Base-by-base conservation (phyloP, 1,284 basidiomycete species). In the Ganoderma leucocontextum region DNA sequence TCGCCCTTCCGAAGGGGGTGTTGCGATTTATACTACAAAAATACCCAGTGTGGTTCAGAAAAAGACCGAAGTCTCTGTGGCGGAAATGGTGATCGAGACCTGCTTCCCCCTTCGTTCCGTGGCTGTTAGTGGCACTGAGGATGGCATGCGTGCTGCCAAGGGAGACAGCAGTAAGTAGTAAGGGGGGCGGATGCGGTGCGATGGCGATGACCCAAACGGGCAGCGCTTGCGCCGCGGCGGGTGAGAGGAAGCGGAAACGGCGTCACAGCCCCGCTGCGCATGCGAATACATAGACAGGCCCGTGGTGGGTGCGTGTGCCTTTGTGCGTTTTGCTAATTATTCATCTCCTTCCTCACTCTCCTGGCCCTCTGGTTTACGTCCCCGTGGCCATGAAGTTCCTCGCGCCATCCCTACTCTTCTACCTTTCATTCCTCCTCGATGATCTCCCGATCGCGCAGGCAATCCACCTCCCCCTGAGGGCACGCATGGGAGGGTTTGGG, bases 371-470 rank as follows among this genome's bases (percentile, higher is more conserved):
- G 35, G 38, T n/a, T 36, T 39, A 36, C 57, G 33, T 62, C 35
- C 25, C 35, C n/a, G 60, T 49, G 41, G 61, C 62, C 66, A 78
- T 77, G 75, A 76, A 74, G 70, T 70, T 73, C 64, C 64, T 76
- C 60, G 70, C 75, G 7, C 65, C 76, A 33, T 71, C 76, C 2
- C 67, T 79, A 25, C 67, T 77, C 41, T 66, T 78, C 58, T 77
- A 74, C 64, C 71, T 77, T 66, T 74, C 73, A 4, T 72, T 76
- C 61, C 73, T 79, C 22, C 74, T 78, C 62, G 72, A 77, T 67
- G 72, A 76, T 38, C 72, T 66, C 22, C 72, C 35, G 42, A 57
- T 17, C 19, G 57, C 49, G 52, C 72, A 53, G 42, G 71, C 73
- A 38, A 36, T 76, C 60, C 73, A 70, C 35, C 65, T 77, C n/a